phyloP scores from a whole-genome alignment of 371 early-diverging fungal species.

The Batkoa obscura region DNA sequence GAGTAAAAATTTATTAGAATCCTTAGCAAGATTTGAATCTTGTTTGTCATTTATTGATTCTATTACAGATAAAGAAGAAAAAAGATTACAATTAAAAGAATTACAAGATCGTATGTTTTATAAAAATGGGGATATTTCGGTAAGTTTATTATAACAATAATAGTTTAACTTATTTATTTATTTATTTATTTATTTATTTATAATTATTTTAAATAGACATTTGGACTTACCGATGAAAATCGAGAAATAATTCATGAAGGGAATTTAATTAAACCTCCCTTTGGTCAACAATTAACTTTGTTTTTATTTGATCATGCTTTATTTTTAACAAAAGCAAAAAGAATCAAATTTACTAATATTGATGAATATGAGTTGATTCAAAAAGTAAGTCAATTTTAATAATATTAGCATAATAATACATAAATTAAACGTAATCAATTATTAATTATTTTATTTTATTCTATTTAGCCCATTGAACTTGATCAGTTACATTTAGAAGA shows the following conservation, averaged over 20 bases:
- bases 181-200: no score
- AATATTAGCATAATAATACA: no score
- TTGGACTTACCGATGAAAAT: not conserved
- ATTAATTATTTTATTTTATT: not conserved
- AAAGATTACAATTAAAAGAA: not conserved
- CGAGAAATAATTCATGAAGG: not conserved
- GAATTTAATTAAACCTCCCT: not conserved
- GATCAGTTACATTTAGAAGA: not conserved
- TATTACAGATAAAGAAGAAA: slow-evolving; percentile 4
- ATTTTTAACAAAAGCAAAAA: not conserved
- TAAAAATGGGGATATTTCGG: not conserved
- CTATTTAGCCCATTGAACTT: not conserved
- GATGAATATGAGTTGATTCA: not conserved
- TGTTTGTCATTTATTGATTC: not conserved
- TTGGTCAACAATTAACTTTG: not conserved
- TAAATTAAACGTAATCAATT: not conserved
- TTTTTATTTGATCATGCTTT: slow-evolving; percentile 1
- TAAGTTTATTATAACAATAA: no score
- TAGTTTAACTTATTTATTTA: no score
- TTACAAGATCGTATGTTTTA: slow-evolving; percentile 4
- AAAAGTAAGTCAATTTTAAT: not conserved
- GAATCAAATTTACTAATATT: not conserved
- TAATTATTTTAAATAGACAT: not conserved
- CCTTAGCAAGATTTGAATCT: not conserved
- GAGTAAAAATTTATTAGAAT: not conserved